Conservation (phyloP, 768 basidiomycete species). For the Tylopilus subfusipes region DNA sequence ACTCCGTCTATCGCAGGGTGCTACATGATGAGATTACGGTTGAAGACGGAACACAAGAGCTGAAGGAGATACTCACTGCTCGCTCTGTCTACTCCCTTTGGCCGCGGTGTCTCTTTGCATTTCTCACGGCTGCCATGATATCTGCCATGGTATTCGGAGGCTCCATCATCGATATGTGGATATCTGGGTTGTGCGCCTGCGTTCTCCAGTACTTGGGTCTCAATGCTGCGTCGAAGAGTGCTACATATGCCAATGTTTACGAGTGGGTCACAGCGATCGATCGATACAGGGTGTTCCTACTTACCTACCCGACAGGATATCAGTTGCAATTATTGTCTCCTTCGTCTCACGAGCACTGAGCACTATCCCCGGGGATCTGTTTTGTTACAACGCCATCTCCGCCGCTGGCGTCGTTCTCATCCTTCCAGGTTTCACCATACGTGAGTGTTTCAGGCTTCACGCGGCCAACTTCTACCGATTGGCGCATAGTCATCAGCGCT, state of each 20-base stretch:
- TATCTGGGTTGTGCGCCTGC: constrained; percentile 66
- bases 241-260: constrained; percentile 93
- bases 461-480: neutral
- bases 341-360: constrained; percentile 79
- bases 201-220: constrained; percentile 77
- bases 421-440: constrained; percentile 80
- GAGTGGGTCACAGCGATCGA: constrained; percentile 55
- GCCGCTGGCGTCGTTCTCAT: constrained; percentile 90
- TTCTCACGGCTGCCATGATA: constrained; percentile 74
- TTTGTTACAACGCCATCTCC: constrained; percentile 89
- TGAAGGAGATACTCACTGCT: constrained; percentile 60
- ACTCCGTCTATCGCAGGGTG: constrained; percentile 81
- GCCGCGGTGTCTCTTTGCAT: constrained; percentile 69
- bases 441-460: constrained; percentile 43
- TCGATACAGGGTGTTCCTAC: neutral
- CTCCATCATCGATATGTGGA: constrained; percentile 78
- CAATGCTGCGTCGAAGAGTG: constrained; percentile 78
- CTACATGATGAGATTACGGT: constrained; percentile 79
- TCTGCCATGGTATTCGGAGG: constrained; percentile 82
- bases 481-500: constrained; percentile 61
- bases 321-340: constrained; percentile 78
- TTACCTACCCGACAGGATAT: constrained; percentile 51
- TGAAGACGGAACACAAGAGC: constrained; percentile 62
- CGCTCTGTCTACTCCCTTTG: constrained; percentile 67
- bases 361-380: constrained; percentile 66